Percentiles rank a stretch among this genome's conserved stretches.
Evolutionary conservation across 2,329 filamentous ascomycete species (phyloP).

Genomic region (Colletotrichum costaricense): DNA sequence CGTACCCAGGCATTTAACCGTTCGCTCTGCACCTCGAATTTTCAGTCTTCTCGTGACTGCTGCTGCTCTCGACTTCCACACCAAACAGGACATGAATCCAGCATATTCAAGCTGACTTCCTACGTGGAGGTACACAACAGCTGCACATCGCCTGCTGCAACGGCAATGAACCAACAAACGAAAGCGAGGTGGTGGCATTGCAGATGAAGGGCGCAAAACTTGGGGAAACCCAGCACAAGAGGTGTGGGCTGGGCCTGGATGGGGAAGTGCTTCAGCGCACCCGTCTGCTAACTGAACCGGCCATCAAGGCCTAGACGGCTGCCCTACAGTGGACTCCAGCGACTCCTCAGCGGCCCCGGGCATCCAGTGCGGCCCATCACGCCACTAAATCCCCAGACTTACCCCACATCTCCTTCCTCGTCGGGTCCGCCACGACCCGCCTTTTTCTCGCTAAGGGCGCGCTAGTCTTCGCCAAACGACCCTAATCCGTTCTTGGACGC

Average conservation of each 20-base stretch:
- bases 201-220: neutral
- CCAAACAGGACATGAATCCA: no score
- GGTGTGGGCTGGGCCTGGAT: neutral
- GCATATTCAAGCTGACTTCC: no score
- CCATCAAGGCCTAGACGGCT: neutral
- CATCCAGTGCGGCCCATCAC: slow-evolving; percentile 28
- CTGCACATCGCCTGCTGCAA: neutral
- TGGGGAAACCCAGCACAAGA: slow-evolving; percentile 7
- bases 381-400: slow-evolving; percentile 36
- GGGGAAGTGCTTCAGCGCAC: neutral
- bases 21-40: neutral
- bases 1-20: neutral
- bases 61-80: neutral
- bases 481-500: neutral
- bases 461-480: neutral
- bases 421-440: neutral
- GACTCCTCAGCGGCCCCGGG: neutral
- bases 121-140: neutral
- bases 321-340: neutral
- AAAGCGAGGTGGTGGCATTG: neutral
- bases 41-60: neutral
- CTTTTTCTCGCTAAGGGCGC: neutral
- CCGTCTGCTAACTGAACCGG: neutral
- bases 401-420: slow-evolving; percentile 11
- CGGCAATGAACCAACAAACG: neutral